A percentile compares a stretch with the other conserved stretches of the same genome.
Evolutionary conservation across 257 asterid genomes (phyloP).

Genomic region (Salvia splendens): DNA sequence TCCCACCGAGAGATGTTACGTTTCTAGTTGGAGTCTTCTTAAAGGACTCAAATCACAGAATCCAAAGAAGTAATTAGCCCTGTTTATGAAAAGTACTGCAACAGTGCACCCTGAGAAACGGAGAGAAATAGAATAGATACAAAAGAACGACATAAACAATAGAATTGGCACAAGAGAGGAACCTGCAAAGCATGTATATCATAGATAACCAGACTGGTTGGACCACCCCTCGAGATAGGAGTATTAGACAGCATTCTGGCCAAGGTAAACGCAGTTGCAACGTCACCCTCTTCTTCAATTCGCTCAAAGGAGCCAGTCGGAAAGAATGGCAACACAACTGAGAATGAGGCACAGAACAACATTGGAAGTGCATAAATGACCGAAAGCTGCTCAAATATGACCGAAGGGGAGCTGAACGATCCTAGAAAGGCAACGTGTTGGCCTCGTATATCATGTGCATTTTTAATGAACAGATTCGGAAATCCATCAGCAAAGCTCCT

Average conservation of each 20-base stretch:
- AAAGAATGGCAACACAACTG: constrained; percentile 82
- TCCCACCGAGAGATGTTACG: not conserved
- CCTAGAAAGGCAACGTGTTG: constrained; percentile 89
- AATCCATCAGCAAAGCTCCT: constrained; percentile 96
- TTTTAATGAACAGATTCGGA: constrained; percentile 87
- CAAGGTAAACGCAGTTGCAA: constrained; percentile 94
- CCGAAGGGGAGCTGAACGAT: constrained; percentile 88
- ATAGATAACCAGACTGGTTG: constrained; percentile 85
- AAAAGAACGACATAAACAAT: not conserved
- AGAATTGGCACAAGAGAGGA: constrained; percentile 17
- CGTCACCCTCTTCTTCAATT: constrained; percentile 95
- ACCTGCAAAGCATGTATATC: constrained; percentile 95
- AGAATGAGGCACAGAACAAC: constrained; percentile 84
- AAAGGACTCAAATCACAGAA: constrained; percentile 2
- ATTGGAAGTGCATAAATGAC: constrained; percentile 93
- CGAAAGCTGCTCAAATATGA: constrained; percentile 92
- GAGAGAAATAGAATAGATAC: too few relatives aligned
- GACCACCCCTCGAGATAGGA: constrained; percentile 95
- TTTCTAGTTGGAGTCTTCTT: not conserved
- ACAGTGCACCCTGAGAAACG: too few relatives aligned
- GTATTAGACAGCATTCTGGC: constrained; percentile 88
- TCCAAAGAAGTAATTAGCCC: too few relatives aligned
- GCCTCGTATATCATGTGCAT: constrained; percentile 88
- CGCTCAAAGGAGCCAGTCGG: constrained; percentile 95
- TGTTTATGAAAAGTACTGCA: too few relatives aligned